Evolutionary conservation across 768 basidiomycete genomes (phyloP), one percentile per base, ranked within the genome.

Genomic region (Fistulinella prunicolor): DNA sequence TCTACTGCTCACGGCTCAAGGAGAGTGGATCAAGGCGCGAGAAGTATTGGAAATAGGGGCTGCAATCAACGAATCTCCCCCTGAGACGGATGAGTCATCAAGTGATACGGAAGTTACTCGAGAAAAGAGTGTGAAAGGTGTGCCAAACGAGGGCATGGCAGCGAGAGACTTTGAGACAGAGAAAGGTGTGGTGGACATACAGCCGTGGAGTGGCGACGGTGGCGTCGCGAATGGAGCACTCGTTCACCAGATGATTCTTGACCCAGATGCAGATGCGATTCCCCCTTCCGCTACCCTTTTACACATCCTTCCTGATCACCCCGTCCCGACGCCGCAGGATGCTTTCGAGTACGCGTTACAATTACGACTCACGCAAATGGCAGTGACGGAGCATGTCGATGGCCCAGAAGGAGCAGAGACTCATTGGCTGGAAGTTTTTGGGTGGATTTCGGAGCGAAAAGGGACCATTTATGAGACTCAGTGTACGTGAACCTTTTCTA

Each of bases 371-470:
- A 89, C 93, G 0, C 85, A 89, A 60, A 82, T 86, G 40, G 81
- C 85, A 6, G 70, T 97, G 41, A 77, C 78, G 16, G 96, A 98
- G 68, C 79, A 85, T 29, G 77, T 88, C 16, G 86, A 93, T 30
- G 95, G 96, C 0, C 77, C 92, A 0, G 91, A 94, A 57, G 80
- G 82, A 34, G 94, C 93, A 0, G 84, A 87, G 52, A 69, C 72
- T 16, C 83, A 81, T 47, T 94, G 92, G 81, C 72, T 92, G 14
- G 90, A 92, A 22, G 77, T 92, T 8, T 95, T 94, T 64, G 71
- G 79, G 5, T 96, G 89, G 87, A 84, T 93, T 60, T 84, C 92
- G 0, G 85, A 83, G 47, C 72, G 74, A 56, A 75, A 71, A 21
- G 74, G 72, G 30, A 57, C 57, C 0, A 47, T 44, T 23, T 55